A percentile compares a stretch with the other conserved stretches of the same genome.
These are phyloP conservation scores for Kwoniella sp. DNA, from an alignment of 768 basidiomycete species.

Conservation along the genomic window DNA sequence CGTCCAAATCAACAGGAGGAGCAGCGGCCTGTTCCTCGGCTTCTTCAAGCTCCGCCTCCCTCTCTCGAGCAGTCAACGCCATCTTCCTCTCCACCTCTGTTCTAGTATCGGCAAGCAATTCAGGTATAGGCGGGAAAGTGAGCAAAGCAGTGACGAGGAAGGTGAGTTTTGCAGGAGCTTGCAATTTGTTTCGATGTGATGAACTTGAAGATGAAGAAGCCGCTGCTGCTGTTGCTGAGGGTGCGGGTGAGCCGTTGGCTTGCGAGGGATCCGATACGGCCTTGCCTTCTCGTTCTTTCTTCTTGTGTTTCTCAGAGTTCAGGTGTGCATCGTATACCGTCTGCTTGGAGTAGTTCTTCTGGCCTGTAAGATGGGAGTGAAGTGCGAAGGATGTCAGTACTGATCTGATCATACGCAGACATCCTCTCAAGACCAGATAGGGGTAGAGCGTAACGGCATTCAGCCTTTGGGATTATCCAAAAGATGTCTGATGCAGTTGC, in stretches of 20 bases:
- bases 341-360: conserved; percentile 92
- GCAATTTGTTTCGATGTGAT: conserved; percentile 34
- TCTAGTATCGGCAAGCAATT: conserved; percentile 81
- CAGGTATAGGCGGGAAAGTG: conserved; percentile 61
- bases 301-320: conserved; percentile 92
- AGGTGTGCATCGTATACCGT: conserved; percentile 97
- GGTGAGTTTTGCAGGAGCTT: conserved; percentile 68
- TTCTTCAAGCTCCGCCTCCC: conserved; percentile 77
- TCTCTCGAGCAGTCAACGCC: conserved; percentile 94
- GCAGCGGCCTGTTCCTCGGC: conserved; percentile 62
- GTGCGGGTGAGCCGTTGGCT: conserved; percentile 55
- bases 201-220: conserved; percentile 48
- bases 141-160: conserved; percentile 71
- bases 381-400: neutral
- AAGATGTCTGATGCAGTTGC: too few species aligned
- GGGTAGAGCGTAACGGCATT: too few species aligned
- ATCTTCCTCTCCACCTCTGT: conserved; percentile 95
- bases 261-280: conserved; percentile 59
- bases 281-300: conserved; percentile 58
- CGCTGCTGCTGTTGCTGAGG: conserved; percentile 17
- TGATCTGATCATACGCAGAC: too few species aligned
- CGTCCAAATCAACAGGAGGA: conserved; percentile 45
- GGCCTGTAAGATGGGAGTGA: conserved; percentile 62
- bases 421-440: too few species aligned
- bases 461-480: too few species aligned